Conservation (phyloP, 208 protist species). For the Giardia muris region DNA sequence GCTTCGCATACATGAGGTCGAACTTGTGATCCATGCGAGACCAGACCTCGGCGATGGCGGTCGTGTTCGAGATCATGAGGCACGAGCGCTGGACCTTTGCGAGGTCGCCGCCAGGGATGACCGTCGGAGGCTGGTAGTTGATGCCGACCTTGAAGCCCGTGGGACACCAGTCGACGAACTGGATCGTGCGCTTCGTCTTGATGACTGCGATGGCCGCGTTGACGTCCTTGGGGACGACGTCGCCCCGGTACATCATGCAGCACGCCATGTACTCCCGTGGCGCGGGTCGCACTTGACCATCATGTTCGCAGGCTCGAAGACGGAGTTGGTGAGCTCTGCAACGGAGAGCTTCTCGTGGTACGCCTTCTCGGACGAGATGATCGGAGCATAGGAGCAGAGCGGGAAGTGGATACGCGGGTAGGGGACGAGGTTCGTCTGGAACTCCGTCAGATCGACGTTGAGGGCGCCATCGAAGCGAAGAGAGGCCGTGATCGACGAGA, state of each 20-base stretch:
- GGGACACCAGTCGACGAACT: conserved; percentile 58
- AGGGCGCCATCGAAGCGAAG: conserved; percentile 55
- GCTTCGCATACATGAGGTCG: conserved; percentile 57
- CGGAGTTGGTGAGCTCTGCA: conserved; percentile 54
- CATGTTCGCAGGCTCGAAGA: conserved; percentile 53
- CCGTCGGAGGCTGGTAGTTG: conserved; percentile 80
- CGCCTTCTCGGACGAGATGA: conserved; percentile 54
- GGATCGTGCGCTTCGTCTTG: conserved; percentile 56
- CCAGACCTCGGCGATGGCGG: conserved; percentile 53
- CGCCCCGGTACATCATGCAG: conserved; percentile 57
- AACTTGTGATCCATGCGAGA: conserved; percentile 53
- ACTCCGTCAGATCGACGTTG: conserved; percentile 57
- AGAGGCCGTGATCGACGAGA: conserved; percentile 56
- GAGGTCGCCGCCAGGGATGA: conserved; percentile 73
- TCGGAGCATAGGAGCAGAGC: conserved; percentile 50
- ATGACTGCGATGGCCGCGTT: conserved; percentile 52
- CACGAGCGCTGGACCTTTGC: conserved; percentile 47
- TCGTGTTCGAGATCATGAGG: conserved; percentile 53
- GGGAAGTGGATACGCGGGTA: conserved; percentile 55
- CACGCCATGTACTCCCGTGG: conserved; percentile 59
- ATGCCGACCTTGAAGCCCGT: conserved; percentile 70
- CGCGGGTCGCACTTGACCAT: conserved; percentile 56
- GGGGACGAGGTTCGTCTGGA: conserved; percentile 58
- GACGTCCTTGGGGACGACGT: conserved; percentile 57
- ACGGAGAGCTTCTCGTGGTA: conserved; percentile 53